These are phyloP conservation scores for Physcomitrellopsis africana DNA, from an alignment of 225 moss, liverwort and hornwort species.

Conservation along the genomic window DNA sequence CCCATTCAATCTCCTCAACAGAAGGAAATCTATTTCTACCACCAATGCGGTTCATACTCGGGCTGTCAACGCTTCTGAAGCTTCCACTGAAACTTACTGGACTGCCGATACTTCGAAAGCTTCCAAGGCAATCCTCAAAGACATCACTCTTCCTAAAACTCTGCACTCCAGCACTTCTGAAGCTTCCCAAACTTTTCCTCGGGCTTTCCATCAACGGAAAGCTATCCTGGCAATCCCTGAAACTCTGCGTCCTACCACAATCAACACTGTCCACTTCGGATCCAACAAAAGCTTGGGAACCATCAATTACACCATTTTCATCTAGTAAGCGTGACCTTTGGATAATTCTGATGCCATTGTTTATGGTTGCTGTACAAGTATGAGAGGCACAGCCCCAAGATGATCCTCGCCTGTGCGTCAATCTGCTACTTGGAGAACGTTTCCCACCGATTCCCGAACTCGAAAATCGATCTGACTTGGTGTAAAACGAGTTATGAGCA, in stretches of 20 bases:
- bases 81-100: slow-evolving; percentile 16
- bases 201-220: background rate
- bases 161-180: slow-evolving; percentile 16
- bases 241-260: slow-evolving; percentile 18
- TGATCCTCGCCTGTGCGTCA: slow-evolving; percentile 34
- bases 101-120: slow-evolving; percentile 40
- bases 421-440: background rate
- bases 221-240: slow-evolving; percentile 34
- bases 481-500: slow-evolving; percentile 30
- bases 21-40: slow-evolving; percentile 11
- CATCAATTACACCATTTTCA: slow-evolving; percentile 21
- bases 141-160: slow-evolving; percentile 21
- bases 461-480: slow-evolving; percentile 31
- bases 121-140: slow-evolving; percentile 29
- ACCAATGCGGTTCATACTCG: background rate
- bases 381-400: slow-evolving; percentile 51
- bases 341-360: slow-evolving; percentile 12
- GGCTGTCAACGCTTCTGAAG: slow-evolving; percentile 27
- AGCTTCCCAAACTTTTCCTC: slow-evolving; percentile 1
- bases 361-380: slow-evolving; percentile 31
- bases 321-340: slow-evolving; percentile 26
- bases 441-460: background rate
- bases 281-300: slow-evolving; percentile 19
- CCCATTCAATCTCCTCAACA: slow-evolving; percentile 43
- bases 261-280: too few species aligned